Conservation (phyloP, 2,329 filamentous ascomycete species). For the Neofusicoccum umdonicola region DNA sequence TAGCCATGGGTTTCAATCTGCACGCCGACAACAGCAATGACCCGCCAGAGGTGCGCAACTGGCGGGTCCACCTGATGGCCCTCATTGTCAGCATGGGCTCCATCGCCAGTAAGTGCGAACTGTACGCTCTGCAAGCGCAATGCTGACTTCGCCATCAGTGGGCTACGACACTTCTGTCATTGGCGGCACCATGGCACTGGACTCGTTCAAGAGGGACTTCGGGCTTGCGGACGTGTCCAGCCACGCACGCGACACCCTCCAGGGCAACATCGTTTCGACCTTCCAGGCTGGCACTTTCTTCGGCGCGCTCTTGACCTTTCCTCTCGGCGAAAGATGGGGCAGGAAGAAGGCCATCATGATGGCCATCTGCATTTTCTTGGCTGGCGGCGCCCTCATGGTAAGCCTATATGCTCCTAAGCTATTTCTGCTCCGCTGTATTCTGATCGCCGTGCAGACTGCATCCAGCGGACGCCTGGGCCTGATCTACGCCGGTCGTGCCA, state of each 20-base stretch:
- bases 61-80: constrained; percentile 35
- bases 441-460: constrained; percentile 47
- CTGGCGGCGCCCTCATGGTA: constrained; percentile 46
- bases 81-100: constrained; percentile 38
- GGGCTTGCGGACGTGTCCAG: constrained; percentile 32
- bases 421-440: background rate
- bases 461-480: constrained; percentile 43
- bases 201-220: constrained; percentile 43
- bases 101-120: constrained; percentile 30
- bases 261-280: constrained; percentile 64
- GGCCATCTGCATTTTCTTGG: constrained; percentile 42
- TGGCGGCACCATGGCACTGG: constrained; percentile 42
- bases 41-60: constrained; percentile 36
- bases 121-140: background rate
- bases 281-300: constrained; percentile 68
- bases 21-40: constrained; percentile 34
- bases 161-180: constrained; percentile 28
- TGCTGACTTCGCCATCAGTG: background rate
- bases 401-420: constrained; percentile 23
- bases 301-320: constrained; percentile 58
- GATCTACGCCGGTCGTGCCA: constrained; percentile 58
- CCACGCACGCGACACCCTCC: constrained; percentile 34
- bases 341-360: constrained; percentile 46
- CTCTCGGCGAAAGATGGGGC: constrained; percentile 47
- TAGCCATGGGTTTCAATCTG: constrained; percentile 26